Base-by-base conservation (phyloP, 2,329 filamentous ascomycete genomes). In the Colletotrichum lindemuthianum region DNA sequence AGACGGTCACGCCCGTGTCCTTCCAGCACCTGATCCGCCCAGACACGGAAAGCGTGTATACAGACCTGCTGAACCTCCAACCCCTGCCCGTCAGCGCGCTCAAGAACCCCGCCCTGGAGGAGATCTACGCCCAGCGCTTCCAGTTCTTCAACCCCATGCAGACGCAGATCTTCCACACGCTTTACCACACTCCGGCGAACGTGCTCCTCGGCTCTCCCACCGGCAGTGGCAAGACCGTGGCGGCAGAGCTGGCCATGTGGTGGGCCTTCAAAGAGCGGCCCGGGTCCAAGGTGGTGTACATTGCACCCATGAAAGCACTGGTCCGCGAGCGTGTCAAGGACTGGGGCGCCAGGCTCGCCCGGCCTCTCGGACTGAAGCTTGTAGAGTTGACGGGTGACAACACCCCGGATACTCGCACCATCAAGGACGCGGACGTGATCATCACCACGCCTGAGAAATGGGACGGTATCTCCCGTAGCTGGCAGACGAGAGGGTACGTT, bases 121-220 rank as follows among this genome's bases (percentile, higher is more conserved):
- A 96, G 66, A 86, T 99, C 1, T 99, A 99, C 72, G 89, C 85
- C 0, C 83, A 95, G 74, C 88, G 93, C 37, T 99, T 99, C 77
- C 90, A 96, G 69, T 99, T 90, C 78, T 99, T 99, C 84, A 99
- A 99, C 74, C 96, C 96, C 0, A 98, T 99, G 96, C 96, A 99
- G 77, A 98, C 96, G 0, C 96, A 99, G 73, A 93, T 99, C 55
- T 99, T 99, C 78, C 96, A 99, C 73, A 95, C 93, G 12, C 86
- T 99, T 39, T 99, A 99, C 70, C 91, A 98, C 74, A 97, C 96
- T 0, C 79, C 91, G 8, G 90, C 92, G 49, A 99, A 99, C 73
- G 94, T 99, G 5, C 85, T 99, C 3, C 86, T 99, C 8, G 96
- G 96, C 8, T 98, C 96, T 2, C 96, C 96, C 0, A 99, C 96